A percentile compares a stretch with the other conserved stretches of the same genome.
Evolutionary conservation across 495 filamentous ascomycete species (phyloP).

Genomic region (Neurospora sp.): DNA sequence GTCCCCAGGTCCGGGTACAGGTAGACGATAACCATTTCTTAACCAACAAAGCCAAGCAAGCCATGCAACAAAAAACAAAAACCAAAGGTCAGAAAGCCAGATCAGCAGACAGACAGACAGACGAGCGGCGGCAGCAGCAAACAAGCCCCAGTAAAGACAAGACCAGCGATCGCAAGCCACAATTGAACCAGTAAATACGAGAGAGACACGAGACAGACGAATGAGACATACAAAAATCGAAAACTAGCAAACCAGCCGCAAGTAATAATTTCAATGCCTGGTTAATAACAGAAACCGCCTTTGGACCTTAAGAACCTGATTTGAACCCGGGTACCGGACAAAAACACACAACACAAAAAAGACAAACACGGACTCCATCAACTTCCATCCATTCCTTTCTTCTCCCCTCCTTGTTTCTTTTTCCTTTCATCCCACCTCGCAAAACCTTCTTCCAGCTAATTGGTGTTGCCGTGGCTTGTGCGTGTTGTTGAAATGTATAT

Average conservation of each 20-base stretch:
- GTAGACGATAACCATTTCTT: neutral
- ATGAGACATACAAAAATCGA: slow-evolving; percentile 1
- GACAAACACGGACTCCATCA: neutral
- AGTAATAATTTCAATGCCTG: neutral
- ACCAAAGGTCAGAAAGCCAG: neutral
- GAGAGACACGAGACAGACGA: neutral
- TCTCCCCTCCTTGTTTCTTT: neutral
- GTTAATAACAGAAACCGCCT: neutral
- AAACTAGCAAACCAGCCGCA: slow-evolving; percentile 1
- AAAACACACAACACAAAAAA: neutral
- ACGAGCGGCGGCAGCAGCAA: neutral
- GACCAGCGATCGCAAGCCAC: neutral
- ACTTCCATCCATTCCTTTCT: neutral
- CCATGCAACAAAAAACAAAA: neutral
- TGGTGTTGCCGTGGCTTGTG: neutral
- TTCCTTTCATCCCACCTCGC: neutral
- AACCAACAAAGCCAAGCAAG: neutral
- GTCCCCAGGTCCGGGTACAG: neutral
- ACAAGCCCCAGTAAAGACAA: neutral
- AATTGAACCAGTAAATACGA: neutral
- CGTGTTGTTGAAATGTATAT: neutral
- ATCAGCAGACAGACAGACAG: neutral
- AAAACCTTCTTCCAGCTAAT: neutral
- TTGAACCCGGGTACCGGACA: neutral
- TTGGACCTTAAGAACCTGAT: neutral